Conservation (phyloP, 2,329 filamentous ascomycete species). For the Talaromyces marneffei region DNA sequence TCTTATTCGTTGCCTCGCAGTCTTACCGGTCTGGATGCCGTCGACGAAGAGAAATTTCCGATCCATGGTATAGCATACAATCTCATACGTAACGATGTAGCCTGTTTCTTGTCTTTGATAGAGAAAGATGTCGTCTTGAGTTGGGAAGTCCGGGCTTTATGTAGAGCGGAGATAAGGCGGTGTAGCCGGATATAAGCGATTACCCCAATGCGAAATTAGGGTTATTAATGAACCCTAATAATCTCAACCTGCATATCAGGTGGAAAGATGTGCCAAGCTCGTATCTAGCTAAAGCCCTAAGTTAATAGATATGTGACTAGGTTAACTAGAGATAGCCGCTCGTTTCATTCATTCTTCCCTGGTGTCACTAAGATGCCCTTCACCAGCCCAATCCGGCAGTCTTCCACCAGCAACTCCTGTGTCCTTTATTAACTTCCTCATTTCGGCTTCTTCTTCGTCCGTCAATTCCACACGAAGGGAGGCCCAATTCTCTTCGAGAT, state of each 20-base stretch:
- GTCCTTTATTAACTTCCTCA: not conserved
- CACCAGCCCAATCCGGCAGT: not conserved
- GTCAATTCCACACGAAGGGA: not conserved
- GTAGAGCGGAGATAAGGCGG: not conserved
- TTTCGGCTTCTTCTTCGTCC: constrained; percentile 5
- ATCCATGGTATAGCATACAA: no score
- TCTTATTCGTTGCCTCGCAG: constrained; percentile 2
- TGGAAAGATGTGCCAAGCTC: no score
- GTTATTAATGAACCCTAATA: not conserved
- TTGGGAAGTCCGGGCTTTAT: not conserved
- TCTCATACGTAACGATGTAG: not conserved
- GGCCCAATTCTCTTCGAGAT: constrained; percentile 14
- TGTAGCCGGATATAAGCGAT: not conserved
- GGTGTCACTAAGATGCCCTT: not conserved
- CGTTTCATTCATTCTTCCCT: constrained; percentile 1
- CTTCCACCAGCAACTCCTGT: constrained; percentile 2
- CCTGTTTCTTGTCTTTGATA: not conserved
- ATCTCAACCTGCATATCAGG: no score
- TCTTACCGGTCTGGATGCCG: not conserved
- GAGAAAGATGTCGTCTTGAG: not conserved
- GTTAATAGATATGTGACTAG: no score
- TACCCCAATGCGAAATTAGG: not conserved
- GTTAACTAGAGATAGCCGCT: no score
- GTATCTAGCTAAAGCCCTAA: no score
- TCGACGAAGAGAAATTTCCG: constrained; percentile 9